Base-by-base conservation (phyloP, 306 rosid species). In the Datisca glomerata region DNA sequence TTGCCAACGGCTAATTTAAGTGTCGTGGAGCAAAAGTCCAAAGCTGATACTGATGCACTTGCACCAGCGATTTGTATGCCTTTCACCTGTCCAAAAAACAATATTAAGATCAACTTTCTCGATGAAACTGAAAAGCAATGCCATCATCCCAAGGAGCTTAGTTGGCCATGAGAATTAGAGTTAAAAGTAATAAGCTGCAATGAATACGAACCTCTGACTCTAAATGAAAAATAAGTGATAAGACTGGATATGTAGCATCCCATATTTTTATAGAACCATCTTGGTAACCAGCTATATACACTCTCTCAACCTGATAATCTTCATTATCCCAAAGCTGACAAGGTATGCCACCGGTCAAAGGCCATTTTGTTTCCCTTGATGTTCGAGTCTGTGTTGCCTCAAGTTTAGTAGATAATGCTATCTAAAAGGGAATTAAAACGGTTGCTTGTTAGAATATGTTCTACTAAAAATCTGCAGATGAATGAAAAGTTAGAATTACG, bases 261-360 rank as follows among this genome's bases (percentile, higher is more conserved):
- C 92, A 86, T 59, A 81, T 43, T 66, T 68, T 57, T 68, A 79
- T 56, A 51, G 94, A 86, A 53, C 94, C 96, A 69, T 86, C 92
- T 66, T 49, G 73, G 62, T 86, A 81, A 66, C 96, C 96, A 44
- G 92, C 76, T 49, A 81, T 58, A 54, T 75, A 86, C 41, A 86
- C 40, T 60, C 56, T 72, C 68, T 75, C 69, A 19, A 64, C 72
- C 45, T 56, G 75, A 65, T 59, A 78, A 55, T 49, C 53, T 59
- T 64, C 78, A 23, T 53, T 19, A 42, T 56, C 51, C 47, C 18
- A 41, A 59, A 53, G 18, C 44, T 61, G 73, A 56, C 70, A 61
- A 52, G 81, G 85, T 60, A 81, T 64, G 32, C 96, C 94, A 58
- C 96, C 94, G 14, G 76, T 73, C 75, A 75, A 67, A 47, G 94